A percentile compares a stretch with the other conserved stretches of the same genome.
Evolutionary conservation across 495 filamentous ascomycete genomes (phyloP).

Genomic region (Aspergillus sparsus): DNA sequence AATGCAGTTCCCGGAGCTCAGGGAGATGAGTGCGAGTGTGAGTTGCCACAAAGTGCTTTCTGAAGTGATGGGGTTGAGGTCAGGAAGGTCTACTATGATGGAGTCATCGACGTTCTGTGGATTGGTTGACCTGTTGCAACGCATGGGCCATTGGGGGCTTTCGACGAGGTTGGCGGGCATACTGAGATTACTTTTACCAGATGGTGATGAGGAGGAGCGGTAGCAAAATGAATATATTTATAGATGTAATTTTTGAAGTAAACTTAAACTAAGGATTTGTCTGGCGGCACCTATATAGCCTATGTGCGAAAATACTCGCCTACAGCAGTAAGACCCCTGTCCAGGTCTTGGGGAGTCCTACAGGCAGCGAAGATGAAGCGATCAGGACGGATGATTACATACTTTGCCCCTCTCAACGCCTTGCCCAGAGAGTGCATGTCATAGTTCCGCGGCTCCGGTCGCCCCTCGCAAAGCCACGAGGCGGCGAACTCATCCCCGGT

Average conservation of each 20-base stretch:
- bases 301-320: conserved; percentile 8
- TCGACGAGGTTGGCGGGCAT: background rate
- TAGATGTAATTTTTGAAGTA: no score
- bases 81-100: background rate
- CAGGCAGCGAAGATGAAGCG: conserved; percentile 33
- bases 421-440: conserved; percentile 23
- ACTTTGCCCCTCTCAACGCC: conserved; percentile 14
- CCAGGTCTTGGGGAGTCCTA: conserved; percentile 18
- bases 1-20: background rate
- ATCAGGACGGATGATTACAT: conserved; percentile 29
- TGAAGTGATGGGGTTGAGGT: background rate
- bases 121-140: background rate
- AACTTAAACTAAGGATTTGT: no score
- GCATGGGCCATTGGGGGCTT: background rate
- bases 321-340: background rate
- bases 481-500: conserved; percentile 27
- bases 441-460: conserved; percentile 28
- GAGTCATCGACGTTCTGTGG: background rate
- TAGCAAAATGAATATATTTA: background rate
- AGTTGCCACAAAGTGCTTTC: background rate
- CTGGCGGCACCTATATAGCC: no score
- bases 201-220: background rate
- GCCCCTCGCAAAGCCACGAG: conserved; percentile 26
- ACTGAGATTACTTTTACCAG: background rate
- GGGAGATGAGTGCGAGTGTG: background rate